These are phyloP conservation scores for Sphaerobolus stellatus DNA, from an alignment of 1,284 basidiomycete species.

Conservation along the genomic window DNA sequence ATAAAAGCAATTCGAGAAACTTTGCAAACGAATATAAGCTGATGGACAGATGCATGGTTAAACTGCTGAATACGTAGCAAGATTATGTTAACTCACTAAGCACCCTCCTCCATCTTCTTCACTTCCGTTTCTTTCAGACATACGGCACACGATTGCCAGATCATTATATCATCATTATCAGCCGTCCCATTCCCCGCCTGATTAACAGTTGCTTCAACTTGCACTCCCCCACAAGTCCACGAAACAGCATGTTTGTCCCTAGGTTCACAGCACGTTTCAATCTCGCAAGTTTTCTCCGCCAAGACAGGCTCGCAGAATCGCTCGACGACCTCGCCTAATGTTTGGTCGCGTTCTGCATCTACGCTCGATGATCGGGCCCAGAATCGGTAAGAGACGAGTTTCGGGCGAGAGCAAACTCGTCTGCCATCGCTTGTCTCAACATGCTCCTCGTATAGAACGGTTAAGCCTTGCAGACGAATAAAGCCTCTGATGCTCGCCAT, in stretches of 20 bases:
- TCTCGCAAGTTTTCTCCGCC: conserved; percentile 40
- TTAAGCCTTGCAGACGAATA: conserved; percentile 57
- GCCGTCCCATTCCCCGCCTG: conserved; percentile 8
- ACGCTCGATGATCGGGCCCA: conserved; percentile 33
- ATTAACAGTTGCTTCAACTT: conserved; percentile 20
- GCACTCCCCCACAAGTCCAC: conserved; percentile 49
- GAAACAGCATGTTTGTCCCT: conserved; percentile 49
- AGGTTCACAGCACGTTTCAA: conserved; percentile 40
- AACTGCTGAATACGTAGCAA: neutral
- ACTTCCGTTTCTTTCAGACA: conserved; percentile 45
- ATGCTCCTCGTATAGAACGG: conserved; percentile 52
- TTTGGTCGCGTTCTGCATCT: conserved; percentile 32
- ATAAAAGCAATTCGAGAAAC: conserved; percentile 63
- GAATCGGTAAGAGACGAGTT: conserved; percentile 50
- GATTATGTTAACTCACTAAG: conserved; percentile 46
- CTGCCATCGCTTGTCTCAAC: conserved; percentile 28
- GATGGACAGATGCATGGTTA: neutral
- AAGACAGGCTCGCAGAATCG: conserved; percentile 9
- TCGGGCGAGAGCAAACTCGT: conserved; percentile 7
- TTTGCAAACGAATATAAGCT: conserved; percentile 62
- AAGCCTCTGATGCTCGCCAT: conserved; percentile 57
- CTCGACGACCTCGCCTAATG: conserved; percentile 36
- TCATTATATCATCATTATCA: conserved; percentile 34
- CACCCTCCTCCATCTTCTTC: conserved; percentile 50
- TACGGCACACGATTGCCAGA: conserved; percentile 57